Evolutionary conservation across 1,139 yeast species (phyloP), one percentile per base, ranked within the genome.

Genomic region (Candida glucosophila): DNA sequence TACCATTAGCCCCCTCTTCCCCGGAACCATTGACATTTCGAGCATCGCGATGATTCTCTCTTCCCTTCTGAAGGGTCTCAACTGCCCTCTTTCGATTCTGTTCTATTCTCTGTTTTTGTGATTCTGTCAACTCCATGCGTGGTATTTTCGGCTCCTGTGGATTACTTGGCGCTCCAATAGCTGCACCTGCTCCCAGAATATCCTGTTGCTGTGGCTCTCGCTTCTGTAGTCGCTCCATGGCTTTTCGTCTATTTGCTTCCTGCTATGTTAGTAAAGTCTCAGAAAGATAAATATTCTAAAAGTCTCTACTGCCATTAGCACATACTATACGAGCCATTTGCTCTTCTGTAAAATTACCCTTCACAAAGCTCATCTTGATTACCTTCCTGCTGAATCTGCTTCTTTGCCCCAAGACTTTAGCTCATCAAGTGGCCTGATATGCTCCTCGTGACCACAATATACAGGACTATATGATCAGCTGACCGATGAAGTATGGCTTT

Each of bases 241-340:
- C 86, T 30, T 66, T 56, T 21, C 67, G 61, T 30, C 85, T 54
- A 40, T 75, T 74, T 12, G 67, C 73, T 23, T 72, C 80, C 73
- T 70, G 21, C 5, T 5, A 12, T n/a, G 41, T 43, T 39, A 43
- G 48, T 43, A 34, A 26, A 21, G 7, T 7, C 6, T 6, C 9
- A 14, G n/a, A 6, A 22, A 12, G 11, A 11, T 19, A 22, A 25
- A 12, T 15, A 9, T 19, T 14, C 10, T 6, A 12, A 10, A 13
- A 4, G 11, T 20, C 15, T 9, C 5, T 5, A 16, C 11, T 3
- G 12, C 14, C 13, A 15, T 8, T 6, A 11, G 21, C 28, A 49
- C 55, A 24, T 49, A 49, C 55, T 20, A 52, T 47, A 35, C 49
- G 29, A 16, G 39, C 39, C 28, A 36, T 32, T 25, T 52, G 57